Evolutionary conservation across 2,329 filamentous ascomycete genomes (phyloP), one percentile per base, ranked within the genome.

Genomic region (Fusarium bactridioides): DNA sequence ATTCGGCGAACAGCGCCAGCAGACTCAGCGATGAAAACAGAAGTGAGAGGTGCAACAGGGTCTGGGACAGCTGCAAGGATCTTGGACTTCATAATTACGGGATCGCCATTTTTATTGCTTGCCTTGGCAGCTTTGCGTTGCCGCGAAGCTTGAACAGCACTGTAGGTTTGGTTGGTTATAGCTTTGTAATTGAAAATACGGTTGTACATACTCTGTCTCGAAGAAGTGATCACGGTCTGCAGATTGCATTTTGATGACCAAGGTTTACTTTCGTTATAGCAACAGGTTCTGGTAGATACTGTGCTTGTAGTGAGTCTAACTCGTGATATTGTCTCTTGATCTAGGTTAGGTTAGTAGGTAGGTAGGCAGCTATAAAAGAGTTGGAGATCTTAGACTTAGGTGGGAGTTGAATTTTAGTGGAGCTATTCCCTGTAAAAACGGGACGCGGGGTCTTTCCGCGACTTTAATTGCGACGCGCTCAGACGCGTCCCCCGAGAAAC

Each of bases 141-240:
- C 37, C 83, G 80, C 71, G 83, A 82, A 47, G 82, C 84, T 69
- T 87, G 85, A 7, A 84, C 82, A 23, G 86, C 86, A 78, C 87
- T 89, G 64, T 21, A 9, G 12, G 10, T 10, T 15, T 25, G 44
- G 51, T 76, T 25, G 70, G 69, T 47, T 41, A 15, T 23, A 3
- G 23, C 4, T 23, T 12, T 19, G 7, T 48, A 23, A 23, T 23
- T 53, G 19, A 29, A 27, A 38, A n/a, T 29, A 31, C 5, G 35
- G 37, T 11, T 51, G 37, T 29, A 81, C 91, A 82, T 84, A 96
- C 94, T 95, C 93, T 35, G 94, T 97, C 82, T 98, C 93, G 79
- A 98, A 98, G 85, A 97, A 98, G 79, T 96, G 90, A 35, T 92
- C 91, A 57, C 91, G 88, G 78, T 97, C 89, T 56, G 89, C 87